phyloP scores from a whole-genome alignment of 176 grass and related monocot genomes.

The Cymbopogon citratus region DNA sequence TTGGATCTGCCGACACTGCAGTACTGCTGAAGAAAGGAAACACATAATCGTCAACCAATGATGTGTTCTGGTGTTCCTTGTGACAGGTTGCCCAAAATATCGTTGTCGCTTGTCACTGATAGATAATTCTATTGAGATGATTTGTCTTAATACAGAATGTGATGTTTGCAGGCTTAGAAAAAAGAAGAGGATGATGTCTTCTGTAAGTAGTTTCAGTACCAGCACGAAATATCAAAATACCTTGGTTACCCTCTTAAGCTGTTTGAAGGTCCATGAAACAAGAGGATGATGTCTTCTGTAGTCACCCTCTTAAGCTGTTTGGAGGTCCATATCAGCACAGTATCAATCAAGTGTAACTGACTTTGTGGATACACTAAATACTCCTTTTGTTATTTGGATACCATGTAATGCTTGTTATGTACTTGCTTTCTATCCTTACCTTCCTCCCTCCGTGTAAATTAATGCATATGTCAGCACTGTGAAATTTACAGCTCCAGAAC shows the following conservation, averaged over 20 bases:
- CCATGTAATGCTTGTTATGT: conserved; percentile 6
- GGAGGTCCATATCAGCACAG: conserved; percentile 18
- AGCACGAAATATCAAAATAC: too few species aligned
- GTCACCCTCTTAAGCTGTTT: conserved; percentile 29
- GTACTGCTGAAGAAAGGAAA: conserved; percentile 9
- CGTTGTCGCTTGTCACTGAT: not conserved
- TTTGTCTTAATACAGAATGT: conserved; percentile 3
- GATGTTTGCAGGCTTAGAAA: conserved; percentile 21
- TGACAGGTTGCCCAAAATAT: conserved; percentile 6
- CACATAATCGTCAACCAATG: not conserved
- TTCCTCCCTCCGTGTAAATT: not conserved
- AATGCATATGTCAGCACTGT: not conserved
- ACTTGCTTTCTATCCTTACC: not conserved
- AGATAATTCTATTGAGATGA: conserved; percentile 6
- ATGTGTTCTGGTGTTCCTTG: not conserved
- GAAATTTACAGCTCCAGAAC: not conserved
- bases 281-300: not conserved
- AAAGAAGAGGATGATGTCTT: not conserved
- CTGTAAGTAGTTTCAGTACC: too few species aligned
- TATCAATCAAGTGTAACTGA: conserved; percentile 12
- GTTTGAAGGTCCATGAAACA: too few species aligned
- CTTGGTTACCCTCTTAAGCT: too few species aligned
- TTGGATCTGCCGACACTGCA: conserved; percentile 16
- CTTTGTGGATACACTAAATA: not conserved
- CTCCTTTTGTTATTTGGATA: conserved; percentile 7